Conservation (phyloP, 2,329 filamentous ascomycete species). For the Ophiostoma montium region DNA sequence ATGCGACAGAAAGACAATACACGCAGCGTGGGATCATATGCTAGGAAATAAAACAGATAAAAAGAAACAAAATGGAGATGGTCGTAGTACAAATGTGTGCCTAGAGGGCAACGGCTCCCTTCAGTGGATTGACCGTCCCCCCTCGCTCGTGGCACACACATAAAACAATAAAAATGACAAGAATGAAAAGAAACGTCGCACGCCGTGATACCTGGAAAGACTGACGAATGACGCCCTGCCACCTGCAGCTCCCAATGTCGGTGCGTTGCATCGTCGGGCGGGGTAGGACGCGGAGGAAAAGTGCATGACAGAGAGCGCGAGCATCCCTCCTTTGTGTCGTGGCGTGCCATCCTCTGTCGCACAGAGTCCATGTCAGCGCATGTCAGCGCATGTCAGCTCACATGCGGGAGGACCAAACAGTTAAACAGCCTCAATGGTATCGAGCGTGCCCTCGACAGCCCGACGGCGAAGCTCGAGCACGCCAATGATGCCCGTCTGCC, state of each 20-base stretch:
- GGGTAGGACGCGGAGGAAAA: neutral
- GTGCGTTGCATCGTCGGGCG: neutral
- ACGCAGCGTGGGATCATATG: neutral
- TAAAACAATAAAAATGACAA: neutral
- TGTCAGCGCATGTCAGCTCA: neutral
- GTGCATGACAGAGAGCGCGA: too few relatives aligned
- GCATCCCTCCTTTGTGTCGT: neutral
- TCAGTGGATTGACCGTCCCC: neutral
- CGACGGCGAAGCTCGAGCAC: slow-evolving; percentile 41
- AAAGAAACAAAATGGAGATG: slow-evolving; percentile 7
- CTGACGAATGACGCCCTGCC: neutral
- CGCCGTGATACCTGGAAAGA: neutral
- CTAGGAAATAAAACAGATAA: neutral
- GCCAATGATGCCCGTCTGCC: slow-evolving; percentile 43
- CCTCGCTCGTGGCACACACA: neutral
- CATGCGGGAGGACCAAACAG: neutral
- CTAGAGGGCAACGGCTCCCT: neutral
- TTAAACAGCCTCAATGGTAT: slow-evolving; percentile 7
- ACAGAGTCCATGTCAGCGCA: neutral
- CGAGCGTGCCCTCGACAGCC: slow-evolving; percentile 24
- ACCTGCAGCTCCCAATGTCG: neutral
- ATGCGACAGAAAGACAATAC: neutral
- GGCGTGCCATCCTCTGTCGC: neutral
- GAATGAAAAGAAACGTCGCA: neutral
- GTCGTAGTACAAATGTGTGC: slow-evolving; percentile 8